Percentiles rank a stretch among this genome's conserved stretches.
These are phyloP conservation scores for Groenewaldozyma salmanticensis DNA, from an alignment of 805 yeast species.

Conservation along the genomic window DNA sequence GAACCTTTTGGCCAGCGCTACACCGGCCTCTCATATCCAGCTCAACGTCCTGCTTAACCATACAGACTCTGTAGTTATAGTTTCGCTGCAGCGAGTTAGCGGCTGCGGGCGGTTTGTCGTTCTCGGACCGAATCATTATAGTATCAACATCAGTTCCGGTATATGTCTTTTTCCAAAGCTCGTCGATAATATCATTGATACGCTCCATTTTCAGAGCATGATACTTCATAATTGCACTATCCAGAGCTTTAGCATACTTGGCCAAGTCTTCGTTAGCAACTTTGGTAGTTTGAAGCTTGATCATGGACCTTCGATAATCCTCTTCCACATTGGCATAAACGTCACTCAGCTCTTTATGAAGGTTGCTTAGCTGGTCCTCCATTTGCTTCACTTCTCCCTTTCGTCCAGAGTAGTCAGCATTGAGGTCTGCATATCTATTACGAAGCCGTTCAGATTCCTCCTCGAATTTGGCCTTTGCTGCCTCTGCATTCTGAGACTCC, in stretches of 20 bases:
- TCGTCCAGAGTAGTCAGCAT: constrained; percentile 61
- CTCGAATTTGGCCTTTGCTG: constrained; percentile 52
- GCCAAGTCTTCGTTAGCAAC: constrained; percentile 73
- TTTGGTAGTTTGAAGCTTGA: constrained; percentile 63
- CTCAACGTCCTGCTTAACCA: constrained; percentile 87
- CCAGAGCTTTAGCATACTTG: constrained; percentile 76
- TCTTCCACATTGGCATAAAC: constrained; percentile 64
- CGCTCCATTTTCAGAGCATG: constrained; percentile 90
- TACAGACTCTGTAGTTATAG: constrained; percentile 87
- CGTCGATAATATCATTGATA: constrained; percentile 78
- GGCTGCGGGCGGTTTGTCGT: constrained; percentile 31
- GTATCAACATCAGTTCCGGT: constrained; percentile 94
- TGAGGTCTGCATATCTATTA: constrained; percentile 41
- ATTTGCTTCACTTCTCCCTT: constrained; percentile 82
- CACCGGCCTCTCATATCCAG: constrained; percentile 97
- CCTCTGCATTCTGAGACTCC: constrained; percentile 49
- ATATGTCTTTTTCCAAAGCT: constrained; percentile 88
- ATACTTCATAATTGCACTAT: constrained; percentile 85
- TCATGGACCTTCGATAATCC: constrained; percentile 58
- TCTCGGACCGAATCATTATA: constrained; percentile 76
- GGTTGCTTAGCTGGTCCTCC: constrained; percentile 52
- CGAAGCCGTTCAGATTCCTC: constrained; percentile 42
- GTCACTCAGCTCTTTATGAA: constrained; percentile 50
- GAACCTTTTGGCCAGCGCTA: constrained; percentile 94
- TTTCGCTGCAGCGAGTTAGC: constrained; percentile 40